Evolutionary conservation across 2,329 filamentous ascomycete species (phyloP).

Genomic region (Teratosphaeria nubilosa): DNA sequence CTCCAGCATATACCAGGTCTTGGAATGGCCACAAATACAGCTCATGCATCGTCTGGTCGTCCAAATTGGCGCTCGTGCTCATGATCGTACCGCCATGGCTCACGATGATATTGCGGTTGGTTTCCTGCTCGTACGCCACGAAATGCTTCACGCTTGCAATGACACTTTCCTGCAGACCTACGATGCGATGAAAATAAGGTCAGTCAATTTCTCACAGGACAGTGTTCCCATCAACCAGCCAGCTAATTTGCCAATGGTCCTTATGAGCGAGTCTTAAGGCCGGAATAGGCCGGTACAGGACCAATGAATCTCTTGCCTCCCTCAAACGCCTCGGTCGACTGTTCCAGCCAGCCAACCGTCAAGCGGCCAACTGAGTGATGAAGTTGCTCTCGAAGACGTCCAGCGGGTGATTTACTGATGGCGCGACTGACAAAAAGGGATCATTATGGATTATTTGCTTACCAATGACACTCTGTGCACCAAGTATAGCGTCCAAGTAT

Average conservation of each 20-base stretch:
- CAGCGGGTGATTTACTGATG: background rate
- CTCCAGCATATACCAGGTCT: conserved; percentile 38
- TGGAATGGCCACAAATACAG: conserved; percentile 52
- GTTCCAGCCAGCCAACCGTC: background rate
- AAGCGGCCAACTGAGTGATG: background rate
- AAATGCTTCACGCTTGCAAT: conserved; percentile 50
- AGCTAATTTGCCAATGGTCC: background rate
- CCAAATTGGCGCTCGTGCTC: conserved; percentile 43
- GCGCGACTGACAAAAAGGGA: background rate
- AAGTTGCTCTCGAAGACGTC: background rate
- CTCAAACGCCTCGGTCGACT: background rate
- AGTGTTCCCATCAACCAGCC: background rate
- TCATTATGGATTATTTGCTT: background rate
- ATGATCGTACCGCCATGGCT: conserved; percentile 14
- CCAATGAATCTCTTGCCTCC: background rate
- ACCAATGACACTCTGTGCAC: conserved; percentile 43
- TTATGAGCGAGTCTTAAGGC: background rate
- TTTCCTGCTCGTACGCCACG: conserved; percentile 46
- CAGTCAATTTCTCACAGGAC: background rate
- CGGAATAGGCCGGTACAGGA: background rate
- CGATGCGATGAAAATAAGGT: background rate
- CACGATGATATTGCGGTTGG: conserved; percentile 36
- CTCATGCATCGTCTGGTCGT: conserved; percentile 58
- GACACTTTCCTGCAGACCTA: conserved; percentile 44
- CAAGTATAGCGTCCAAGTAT: conserved; percentile 47